Evolutionary conservation across 2,329 filamentous ascomycete genomes (phyloP), one percentile per base, ranked within the genome.

Genomic region (Lithohypha guttulata): DNA sequence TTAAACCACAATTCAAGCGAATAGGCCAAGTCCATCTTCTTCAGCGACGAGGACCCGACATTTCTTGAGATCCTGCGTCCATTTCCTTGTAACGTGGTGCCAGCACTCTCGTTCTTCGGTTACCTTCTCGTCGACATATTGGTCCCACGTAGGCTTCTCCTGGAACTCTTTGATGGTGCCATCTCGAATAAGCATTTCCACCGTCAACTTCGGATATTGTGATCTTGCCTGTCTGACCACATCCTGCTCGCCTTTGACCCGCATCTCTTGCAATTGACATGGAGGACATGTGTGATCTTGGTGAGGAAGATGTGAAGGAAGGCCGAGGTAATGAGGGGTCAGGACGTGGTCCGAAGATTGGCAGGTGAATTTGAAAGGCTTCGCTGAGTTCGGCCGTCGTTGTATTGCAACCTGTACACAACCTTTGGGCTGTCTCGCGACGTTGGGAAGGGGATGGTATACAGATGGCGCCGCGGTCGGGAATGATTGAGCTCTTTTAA

Each of bases 31-130:
- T 4, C 49, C 49, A 25, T 52, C 48, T 38, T 52, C 49, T 30
- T 50, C 49, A 8, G 46, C 37, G 3, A 52, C 44, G 19, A 52
- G 31, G 8, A 52, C 46, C 27, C 47, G 41, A 14, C 36, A 32
- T 35, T 44, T 52, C 32, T 46, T 50, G 41, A 52, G 25, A 28
- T 52, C 50, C 39, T 52, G 50, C 6, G 44, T 49, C 50, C 50
- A 52, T 29, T 49, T 51, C 39, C 48, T 42, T 8, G 46, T 47
- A 3, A 51, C 48, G 21, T 45, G 42, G 18, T 46, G 37, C 50
- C 48, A 51, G 45, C 51, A 35, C 36, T 52, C 43, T 40, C 41
- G 37, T 36, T 52, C 50, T 27, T 51, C 48, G 15, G 42, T 43
- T 28, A 42, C 33, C 39, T 48, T 49, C 39, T 52, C 50, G n/a